Evolutionary conservation across 306 rosid species (phyloP).

Genomic region (Bauhinia variegata): DNA sequence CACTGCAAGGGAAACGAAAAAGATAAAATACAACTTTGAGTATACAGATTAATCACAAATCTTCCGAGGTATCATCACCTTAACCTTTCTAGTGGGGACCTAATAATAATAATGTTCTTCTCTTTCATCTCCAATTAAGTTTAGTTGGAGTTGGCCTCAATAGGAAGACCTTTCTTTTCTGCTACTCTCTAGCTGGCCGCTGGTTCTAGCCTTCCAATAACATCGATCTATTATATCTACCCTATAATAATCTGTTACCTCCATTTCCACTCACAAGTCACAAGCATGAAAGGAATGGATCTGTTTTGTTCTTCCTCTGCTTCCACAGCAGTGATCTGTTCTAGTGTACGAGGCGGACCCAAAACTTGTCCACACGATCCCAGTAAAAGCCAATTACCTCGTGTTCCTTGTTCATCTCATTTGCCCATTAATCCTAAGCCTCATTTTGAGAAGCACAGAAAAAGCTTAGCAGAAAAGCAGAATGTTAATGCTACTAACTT

Average conservation of each 20-base stretch:
- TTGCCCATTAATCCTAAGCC: conserved; percentile 69
- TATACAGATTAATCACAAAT: conserved; percentile 41
- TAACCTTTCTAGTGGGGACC: conserved; percentile 42
- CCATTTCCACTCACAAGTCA: not conserved
- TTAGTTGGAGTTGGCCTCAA: conserved; percentile 35
- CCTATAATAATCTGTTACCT: not conserved
- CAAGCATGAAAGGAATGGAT: conserved; percentile 64
- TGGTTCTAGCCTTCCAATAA: not conserved
- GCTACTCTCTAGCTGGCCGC: too few species aligned
- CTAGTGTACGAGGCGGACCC: conserved; percentile 47
- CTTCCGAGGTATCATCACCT: conserved; percentile 38
- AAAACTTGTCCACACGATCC: conserved; percentile 33
- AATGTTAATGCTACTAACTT: conserved; percentile 20
- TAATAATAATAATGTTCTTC: conserved; percentile 16
- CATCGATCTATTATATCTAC: too few species aligned
- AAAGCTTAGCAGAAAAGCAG: conserved; percentile 46
- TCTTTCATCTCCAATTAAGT: conserved; percentile 12
- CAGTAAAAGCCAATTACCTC: conserved; percentile 37
- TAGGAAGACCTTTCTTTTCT: conserved; percentile 12
- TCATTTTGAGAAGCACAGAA: conserved; percentile 52
- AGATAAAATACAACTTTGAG: conserved; percentile 31
- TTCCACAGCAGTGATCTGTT: conserved; percentile 62
- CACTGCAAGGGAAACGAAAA: conserved; percentile 22
- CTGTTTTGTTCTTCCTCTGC: conserved; percentile 70
- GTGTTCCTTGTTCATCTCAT: conserved; percentile 71